phyloP scores from a whole-genome alignment of 2,329 filamentous ascomycete genomes.

The Neopestalotiopsis sp. region DNA sequence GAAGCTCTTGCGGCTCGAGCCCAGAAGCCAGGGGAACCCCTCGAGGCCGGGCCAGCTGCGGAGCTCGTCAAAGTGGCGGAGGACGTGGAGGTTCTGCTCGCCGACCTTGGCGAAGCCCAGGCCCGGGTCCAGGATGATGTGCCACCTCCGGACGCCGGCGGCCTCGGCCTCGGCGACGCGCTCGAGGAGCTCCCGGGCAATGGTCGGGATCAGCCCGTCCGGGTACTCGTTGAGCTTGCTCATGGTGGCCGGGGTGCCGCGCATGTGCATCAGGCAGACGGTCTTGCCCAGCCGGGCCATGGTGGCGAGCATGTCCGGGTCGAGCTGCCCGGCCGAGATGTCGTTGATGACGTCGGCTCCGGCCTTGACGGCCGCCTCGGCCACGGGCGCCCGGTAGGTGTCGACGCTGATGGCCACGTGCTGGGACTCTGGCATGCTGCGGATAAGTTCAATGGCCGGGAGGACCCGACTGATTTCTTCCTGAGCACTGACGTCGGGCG shows the following conservation, averaged over 20 bases:
- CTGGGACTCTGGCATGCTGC: slow-evolving; percentile 64
- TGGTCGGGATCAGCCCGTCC: slow-evolving; percentile 66
- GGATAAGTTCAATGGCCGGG: slow-evolving; percentile 78
- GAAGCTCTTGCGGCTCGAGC: slow-evolving; percentile 88
- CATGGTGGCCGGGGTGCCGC: slow-evolving; percentile 86
- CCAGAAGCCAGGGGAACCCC: slow-evolving; percentile 85
- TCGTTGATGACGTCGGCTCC: slow-evolving; percentile 96
- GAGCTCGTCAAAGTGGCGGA: slow-evolving; percentile 70
- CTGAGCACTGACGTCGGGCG: slow-evolving; percentile 68
- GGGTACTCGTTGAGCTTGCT: slow-evolving; percentile 70
- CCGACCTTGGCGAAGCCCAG: slow-evolving; percentile 90
- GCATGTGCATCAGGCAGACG: slow-evolving; percentile 91
- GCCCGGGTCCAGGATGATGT: slow-evolving; percentile 92
- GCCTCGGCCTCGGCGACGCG: slow-evolving; percentile 77
- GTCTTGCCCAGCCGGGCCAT: slow-evolving; percentile 80
- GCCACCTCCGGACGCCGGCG: slow-evolving; percentile 88
- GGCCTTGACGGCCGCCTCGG: slow-evolving; percentile 73
- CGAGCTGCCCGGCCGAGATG: slow-evolving; percentile 81
- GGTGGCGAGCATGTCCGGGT: slow-evolving; percentile 80
- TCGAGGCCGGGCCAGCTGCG: slow-evolving; percentile 67
- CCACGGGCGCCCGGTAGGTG: slow-evolving; percentile 88
- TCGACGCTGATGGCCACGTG: slow-evolving; percentile 83
- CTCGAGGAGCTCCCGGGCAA: slow-evolving; percentile 70
- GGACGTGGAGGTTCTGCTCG: slow-evolving; percentile 80
- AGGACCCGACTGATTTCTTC: slow-evolving; percentile 82